These are phyloP conservation scores for Cucurbita argyrosperma DNA, from an alignment of 306 rosid species.

Conservation along the genomic window DNA sequence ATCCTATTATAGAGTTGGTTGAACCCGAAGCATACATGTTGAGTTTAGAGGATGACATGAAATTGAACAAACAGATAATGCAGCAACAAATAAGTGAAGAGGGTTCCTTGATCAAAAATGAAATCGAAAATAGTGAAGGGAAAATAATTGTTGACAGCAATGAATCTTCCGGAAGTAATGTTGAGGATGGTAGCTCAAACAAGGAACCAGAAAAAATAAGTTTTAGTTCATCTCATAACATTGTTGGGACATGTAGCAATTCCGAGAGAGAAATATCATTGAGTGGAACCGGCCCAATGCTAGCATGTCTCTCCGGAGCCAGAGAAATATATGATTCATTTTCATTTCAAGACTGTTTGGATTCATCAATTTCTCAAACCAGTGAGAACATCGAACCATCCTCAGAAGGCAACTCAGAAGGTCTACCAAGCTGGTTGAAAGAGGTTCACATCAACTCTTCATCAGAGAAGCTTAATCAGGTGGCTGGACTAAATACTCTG, in stretches of 20 bases:
- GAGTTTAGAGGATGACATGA: slow-evolving; percentile 8
- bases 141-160: slow-evolving; percentile 12
- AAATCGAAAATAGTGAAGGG: slow-evolving; percentile 16
- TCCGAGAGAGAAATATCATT: slow-evolving; percentile 1
- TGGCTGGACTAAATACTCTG: slow-evolving; percentile 30
- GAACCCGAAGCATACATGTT: slow-evolving; percentile 28
- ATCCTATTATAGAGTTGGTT: slow-evolving; percentile 8
- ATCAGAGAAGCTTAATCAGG: slow-evolving; percentile 31
- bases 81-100: slow-evolving; percentile 12
- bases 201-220: slow-evolving; percentile 37
- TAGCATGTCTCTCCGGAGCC: slow-evolving; percentile 16
- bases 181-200: slow-evolving; percentile 15
- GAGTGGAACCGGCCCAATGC: slow-evolving; percentile 20
- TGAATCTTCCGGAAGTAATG: slow-evolving; percentile 16
- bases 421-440: slow-evolving; percentile 30
- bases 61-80: slow-evolving; percentile 27
- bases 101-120: slow-evolving; percentile 16
- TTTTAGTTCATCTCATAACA: slow-evolving; percentile 20
- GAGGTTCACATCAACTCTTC: slow-evolving; percentile 19
- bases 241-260: slow-evolving; percentile 5
- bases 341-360: slow-evolving; percentile 48
- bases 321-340: slow-evolving; percentile 23
- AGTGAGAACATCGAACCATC: slow-evolving; percentile 48
- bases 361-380: slow-evolving; percentile 38
- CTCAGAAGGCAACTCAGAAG: slow-evolving; percentile 61